Conservation (phyloP, 2,329 filamentous ascomycete genomes). For the Leptographium galeiforme region DNA sequence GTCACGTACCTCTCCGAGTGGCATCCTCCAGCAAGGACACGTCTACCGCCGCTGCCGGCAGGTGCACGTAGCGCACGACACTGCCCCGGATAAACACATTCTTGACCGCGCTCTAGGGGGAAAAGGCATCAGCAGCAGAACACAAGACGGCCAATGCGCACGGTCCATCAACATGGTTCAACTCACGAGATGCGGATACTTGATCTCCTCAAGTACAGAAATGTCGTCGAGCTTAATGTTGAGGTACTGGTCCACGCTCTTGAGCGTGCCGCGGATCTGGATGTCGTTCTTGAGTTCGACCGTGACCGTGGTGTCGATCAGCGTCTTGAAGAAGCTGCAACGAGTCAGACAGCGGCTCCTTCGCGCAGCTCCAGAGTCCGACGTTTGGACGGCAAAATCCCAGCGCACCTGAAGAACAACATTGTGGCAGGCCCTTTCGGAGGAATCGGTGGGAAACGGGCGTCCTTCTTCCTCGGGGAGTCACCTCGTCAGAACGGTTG, state of each 20-base stretch:
- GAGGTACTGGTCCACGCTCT: constrained; percentile 96
- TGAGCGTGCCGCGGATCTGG: constrained; percentile 85
- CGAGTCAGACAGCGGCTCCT: background rate
- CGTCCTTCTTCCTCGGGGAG: background rate
- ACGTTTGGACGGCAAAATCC: background rate
- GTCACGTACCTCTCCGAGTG: constrained; percentile 57
- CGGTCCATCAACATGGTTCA: background rate
- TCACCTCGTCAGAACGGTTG: no score
- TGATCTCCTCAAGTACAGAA: constrained; percentile 78
- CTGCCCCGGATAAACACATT: constrained; percentile 93
- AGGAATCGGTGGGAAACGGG: background rate
- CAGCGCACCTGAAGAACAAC: constrained; percentile 17
- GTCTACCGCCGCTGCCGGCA: constrained; percentile 72
- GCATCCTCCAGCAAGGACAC: constrained; percentile 81
- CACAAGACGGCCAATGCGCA: background rate
- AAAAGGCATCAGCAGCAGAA: background rate
- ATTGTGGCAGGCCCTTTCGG: constrained; percentile 4
- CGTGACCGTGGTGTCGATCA: constrained; percentile 93
- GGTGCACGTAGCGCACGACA: constrained; percentile 83
- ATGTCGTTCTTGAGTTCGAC: constrained; percentile 99
- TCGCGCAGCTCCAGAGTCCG: background rate
- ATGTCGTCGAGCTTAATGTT: constrained; percentile 99
- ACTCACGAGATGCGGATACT: constrained; percentile 80
- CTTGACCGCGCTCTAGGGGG: constrained; percentile 57
- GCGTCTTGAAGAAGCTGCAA: constrained; percentile 88